Evolutionary conservation across 2,329 filamentous ascomycete species (phyloP), one percentile per base, ranked within the genome.

Genomic region (Elsinoe necatrix): DNA sequence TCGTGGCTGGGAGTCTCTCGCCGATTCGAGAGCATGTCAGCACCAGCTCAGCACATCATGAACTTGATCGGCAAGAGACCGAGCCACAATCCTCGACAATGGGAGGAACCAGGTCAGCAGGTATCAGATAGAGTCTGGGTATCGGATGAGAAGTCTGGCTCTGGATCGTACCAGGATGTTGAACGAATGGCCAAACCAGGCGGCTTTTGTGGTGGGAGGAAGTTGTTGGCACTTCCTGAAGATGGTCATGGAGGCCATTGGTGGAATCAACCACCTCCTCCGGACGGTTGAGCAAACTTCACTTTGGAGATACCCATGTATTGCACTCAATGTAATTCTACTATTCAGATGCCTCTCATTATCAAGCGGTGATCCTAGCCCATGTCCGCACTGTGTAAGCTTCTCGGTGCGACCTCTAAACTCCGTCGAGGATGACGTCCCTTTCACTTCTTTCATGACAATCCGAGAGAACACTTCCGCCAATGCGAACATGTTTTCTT

Each of bases 11-110:
- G 75, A 1, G 69, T 83, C 25, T 79, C 80, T 4, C 79, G 80
- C 58, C 80, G 82, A 11, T 84, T 86, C 63, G 86, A 90, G 68
- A 73, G 80, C 4, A 72, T 89, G 0, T 83, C 86, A 60, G 73
- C 76, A 0, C 68, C 79, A 3, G 74, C 81, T 2, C 84, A 89
- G 63, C 71, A 74, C 25, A 66, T 87, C 16, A 67, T 83, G 12
- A 85, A 63, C 51, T 73, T 73, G 58, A 63, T 83, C 3, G 76
- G 78, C 4, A 73, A 77, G 4, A 71, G 86, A 55, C 85, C 84
- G 1, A 74, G 74, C 29, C 73, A 72, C 57, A 87, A 88, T 63
- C 77, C 80, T 8, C 77, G 86, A 18, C 77, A 83, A 2, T 69
- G 71, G 1, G 83, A 87, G 59, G 69, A 75, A 54, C 76, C 80